Base-by-base conservation (phyloP, 371 early-diverging fungal species). In the Mortierella sp. region DNA sequence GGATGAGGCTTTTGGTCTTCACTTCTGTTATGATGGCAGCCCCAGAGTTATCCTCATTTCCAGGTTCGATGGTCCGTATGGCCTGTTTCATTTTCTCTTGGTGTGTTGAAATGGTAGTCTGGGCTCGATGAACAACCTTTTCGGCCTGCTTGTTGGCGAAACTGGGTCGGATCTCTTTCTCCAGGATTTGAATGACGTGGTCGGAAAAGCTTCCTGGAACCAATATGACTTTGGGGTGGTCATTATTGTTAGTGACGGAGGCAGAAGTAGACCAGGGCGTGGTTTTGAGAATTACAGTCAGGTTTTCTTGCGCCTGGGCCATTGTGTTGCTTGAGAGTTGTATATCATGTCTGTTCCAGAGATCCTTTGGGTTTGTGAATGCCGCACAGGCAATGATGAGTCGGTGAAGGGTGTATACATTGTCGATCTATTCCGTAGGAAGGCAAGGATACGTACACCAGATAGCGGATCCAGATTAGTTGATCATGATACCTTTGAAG, bases 161-260 rank as follows among this genome's bases (percentile, higher is more conserved):
- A 32, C 58, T 53, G 6, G 70, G 65, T 6, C 78, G 65, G 8
- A 70, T 48, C 19, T 70, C 75, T 28, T 55, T 58, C 23, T 69
- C 65, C 8, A 76, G 34, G 34, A 76, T 65, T 39, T 70, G 57
- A 19, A 76, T 70, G n/a, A 70, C 56, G 49, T 76, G 46, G 48
- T 61, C 66, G 8, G 78, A 76, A 31, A 70, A 69, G 26, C 50
- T 65, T 17, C 78, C 78, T 2, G 66, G 70, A 27, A 70, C 61
- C 58, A 44, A 42, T 48, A 76, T 62, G 26, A 15, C 8, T 28
- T 56, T n/a, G 14, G 26, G 49, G 27, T 42, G 17, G 19, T 31
- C 15, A 12, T 28, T 19, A 5, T 48, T 15, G n/a, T 2, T 21
- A 15, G 53, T 23, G 9, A 59, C 2, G 21, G 64, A 47, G 23